phyloP scores from a whole-genome alignment of 2,329 filamentous ascomycete species.

The Sodiomyces alkalinus region DNA sequence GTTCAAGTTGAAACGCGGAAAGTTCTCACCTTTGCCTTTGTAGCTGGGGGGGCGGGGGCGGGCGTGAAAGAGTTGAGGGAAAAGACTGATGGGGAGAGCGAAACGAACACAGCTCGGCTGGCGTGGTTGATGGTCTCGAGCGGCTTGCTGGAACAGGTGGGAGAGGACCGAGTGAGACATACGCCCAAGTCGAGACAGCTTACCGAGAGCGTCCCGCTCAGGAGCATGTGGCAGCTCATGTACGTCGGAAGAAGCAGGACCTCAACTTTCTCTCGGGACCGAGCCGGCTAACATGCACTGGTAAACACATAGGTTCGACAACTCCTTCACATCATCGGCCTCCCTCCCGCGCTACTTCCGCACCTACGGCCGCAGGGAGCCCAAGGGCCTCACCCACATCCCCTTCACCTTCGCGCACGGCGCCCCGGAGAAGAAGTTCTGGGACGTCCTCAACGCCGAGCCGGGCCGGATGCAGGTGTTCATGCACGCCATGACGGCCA shows the following conservation, averaged over 20 bases:
- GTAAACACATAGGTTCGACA: slow-evolving; percentile 10
- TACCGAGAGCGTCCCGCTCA: not conserved
- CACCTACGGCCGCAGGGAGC: slow-evolving; percentile 16
- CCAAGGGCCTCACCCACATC: slow-evolving; percentile 12
- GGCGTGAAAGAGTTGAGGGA: too few relatives aligned
- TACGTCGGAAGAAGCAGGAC: too few relatives aligned
- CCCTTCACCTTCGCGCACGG: slow-evolving; percentile 13
- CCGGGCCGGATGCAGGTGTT: slow-evolving; percentile 13
- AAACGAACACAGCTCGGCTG: slow-evolving; percentile 2
- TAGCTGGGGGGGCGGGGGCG: too few relatives aligned
- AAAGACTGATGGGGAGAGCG: slow-evolving; percentile 2
- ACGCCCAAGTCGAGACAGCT: slow-evolving; percentile 3
- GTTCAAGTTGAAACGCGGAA: not conserved
- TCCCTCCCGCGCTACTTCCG: slow-evolving; percentile 17
- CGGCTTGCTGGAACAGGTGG: slow-evolving; percentile 4
- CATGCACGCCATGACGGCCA: slow-evolving; percentile 15
- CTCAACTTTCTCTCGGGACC: too few relatives aligned
- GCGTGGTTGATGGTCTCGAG: slow-evolving; percentile 4
- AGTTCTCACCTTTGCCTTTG: too few relatives aligned
- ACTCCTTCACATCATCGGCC: slow-evolving; percentile 8
- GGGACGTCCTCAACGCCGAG: slow-evolving; percentile 4
- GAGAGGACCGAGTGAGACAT: slow-evolving; percentile 5
- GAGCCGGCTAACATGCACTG: not conserved
- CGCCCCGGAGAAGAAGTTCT: slow-evolving; percentile 8
- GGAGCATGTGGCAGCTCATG: slow-evolving; percentile 2